Conservation (phyloP, 306 rosid species). For the Glycine tomentella region DNA sequence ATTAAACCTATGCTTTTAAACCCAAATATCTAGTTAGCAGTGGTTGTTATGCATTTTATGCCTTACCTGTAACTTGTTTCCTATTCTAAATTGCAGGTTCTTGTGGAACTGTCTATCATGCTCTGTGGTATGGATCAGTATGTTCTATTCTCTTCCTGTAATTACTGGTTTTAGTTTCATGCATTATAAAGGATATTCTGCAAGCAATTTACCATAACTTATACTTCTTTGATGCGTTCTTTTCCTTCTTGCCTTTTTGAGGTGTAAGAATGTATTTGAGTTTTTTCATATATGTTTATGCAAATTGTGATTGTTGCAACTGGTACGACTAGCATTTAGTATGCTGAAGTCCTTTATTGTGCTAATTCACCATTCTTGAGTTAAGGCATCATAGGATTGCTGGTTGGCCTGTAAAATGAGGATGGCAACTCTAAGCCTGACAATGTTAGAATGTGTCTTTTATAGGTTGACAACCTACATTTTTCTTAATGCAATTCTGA, state of each 20-base stretch:
- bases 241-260: constrained; percentile 5
- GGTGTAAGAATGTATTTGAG: constrained; percentile 4
- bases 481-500: constrained; percentile 28
- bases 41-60: constrained; percentile 38
- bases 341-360: constrained; percentile 32
- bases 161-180: constrained; percentile 45
- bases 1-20: constrained; percentile 1
- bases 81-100: constrained; percentile 79
- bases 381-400: constrained; percentile 9
- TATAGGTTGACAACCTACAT: constrained; percentile 36
- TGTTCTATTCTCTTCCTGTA: constrained; percentile 70
- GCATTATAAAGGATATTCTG: constrained; percentile 18
- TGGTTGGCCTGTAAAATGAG: constrained; percentile 32
- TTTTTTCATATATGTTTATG: constrained; percentile 1
- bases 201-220: constrained; percentile 22
- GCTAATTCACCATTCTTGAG: constrained; percentile 30
- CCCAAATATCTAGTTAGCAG: constrained; percentile 13
- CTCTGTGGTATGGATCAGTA: constrained; percentile 99
- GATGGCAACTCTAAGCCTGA: constrained; percentile 34
- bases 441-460: constrained; percentile 35
- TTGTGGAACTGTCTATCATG: constrained; percentile 98
- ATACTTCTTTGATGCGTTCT: no score
- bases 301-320: constrained; percentile 40
- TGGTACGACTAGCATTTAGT: constrained; percentile 28
- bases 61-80: constrained; percentile 24